These are phyloP conservation scores for Wallacemonas sp. DNA, from an alignment of 208 protist genomes.

Conservation along the genomic window DNA sequence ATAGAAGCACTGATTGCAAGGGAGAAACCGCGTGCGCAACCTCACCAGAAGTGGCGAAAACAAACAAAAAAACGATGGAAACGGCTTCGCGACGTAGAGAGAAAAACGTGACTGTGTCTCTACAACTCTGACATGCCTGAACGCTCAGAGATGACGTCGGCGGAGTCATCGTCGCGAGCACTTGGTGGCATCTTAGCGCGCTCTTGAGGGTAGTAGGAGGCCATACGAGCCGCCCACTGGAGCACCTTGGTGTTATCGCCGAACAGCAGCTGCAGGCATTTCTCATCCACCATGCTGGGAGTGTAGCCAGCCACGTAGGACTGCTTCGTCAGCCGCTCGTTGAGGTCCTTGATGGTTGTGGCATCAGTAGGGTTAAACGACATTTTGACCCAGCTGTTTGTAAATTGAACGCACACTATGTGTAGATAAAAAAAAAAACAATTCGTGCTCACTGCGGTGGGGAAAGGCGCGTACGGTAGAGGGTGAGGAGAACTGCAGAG, in stretches of 20 bases:
- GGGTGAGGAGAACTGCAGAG: too few species aligned
- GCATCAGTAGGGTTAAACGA: neutral
- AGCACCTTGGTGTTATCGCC: constrained; percentile 48
- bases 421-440: neutral
- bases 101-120: neutral
- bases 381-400: too few species aligned
- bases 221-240: constrained; percentile 71
- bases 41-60: neutral
- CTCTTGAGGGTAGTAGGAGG: constrained; percentile 62
- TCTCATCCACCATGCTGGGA: constrained; percentile 47
- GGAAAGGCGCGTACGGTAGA: too few species aligned
- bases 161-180: constrained; percentile 8
- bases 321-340: constrained; percentile 53
- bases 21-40: too few species aligned
- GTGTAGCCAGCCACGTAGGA: constrained; percentile 65
- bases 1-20: constrained; percentile 4
- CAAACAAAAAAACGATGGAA: neutral
- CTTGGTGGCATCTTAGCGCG: constrained; percentile 29
- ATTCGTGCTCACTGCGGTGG: neutral
- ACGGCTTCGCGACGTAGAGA: too few species aligned
- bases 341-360: constrained; percentile 46
- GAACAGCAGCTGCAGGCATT: constrained; percentile 46
- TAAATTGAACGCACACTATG: too few species aligned
- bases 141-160: constrained; percentile 4
- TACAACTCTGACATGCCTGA: neutral